Evolutionary conservation across 495 filamentous ascomycete species (phyloP), one percentile per base, ranked within the genome.

Genomic region (Chaetomium tenue): DNA sequence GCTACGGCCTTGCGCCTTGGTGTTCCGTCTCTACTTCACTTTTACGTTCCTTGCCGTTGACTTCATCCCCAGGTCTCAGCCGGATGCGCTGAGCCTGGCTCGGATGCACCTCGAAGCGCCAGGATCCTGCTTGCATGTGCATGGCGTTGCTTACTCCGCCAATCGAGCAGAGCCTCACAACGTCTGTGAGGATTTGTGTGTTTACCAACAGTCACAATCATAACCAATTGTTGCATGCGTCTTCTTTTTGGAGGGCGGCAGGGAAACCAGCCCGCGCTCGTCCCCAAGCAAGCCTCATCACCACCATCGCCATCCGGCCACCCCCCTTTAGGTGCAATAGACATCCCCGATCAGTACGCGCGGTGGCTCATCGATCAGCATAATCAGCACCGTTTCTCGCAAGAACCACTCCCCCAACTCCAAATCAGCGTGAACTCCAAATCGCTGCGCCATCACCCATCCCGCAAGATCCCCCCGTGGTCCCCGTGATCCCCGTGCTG

Each of bases 111-210:
- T 20, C 26, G 22, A 52, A 61, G 59, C 47, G 59, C 59, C 47
- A 23, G 47, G 59, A 60, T 52, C 23, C 47, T 9, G 47, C 30
- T 42, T 61, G 59, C 46, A 52, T 61, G 30, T 53, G 47, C 59
- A 61, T 51, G 20, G 18, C 58, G 46, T 50, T 20, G 23, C 23
- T 48, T 26, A 40, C 3, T 16, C 58, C 22, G 48, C 59, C 48
- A 53, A 52, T 61, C 22, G 30, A 52, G 59, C 59, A 61, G 59
- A 61, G 59, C 59, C 59, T 61, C 59, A 60, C n/a, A 33, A 51
- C 18, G 33, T 15, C 37, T 12, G 33, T 9, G 18, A 37, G 26
- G 52, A 18, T 26, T 16, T 5, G 30, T 30, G 5, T 18, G 30
- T 26, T 33, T 16, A 46, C 48, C 48, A 52, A 52, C 48, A 7